These are phyloP conservation scores for Cyberlindnera japonica DNA, from an alignment of 805 yeast genomes.

Conservation along the genomic window DNA sequence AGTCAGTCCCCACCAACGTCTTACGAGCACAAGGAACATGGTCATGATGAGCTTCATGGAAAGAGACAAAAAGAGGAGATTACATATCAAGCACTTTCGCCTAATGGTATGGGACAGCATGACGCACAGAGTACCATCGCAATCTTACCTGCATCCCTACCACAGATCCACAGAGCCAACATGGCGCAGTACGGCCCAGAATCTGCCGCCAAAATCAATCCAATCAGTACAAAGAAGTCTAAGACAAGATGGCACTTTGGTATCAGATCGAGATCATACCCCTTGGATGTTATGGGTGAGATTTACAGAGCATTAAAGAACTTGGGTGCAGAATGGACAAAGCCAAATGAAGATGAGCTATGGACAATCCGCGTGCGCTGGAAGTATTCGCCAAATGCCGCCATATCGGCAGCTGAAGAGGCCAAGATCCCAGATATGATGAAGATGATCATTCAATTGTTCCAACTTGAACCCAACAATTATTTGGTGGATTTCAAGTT, in stretches of 20 bases:
- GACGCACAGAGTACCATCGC: constrained; percentile 73
- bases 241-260: constrained; percentile 99
- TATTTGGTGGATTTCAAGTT: constrained; percentile 93
- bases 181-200: constrained; percentile 66
- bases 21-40: constrained; percentile 17
- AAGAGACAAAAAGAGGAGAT: constrained; percentile 30
- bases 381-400: constrained; percentile 58
- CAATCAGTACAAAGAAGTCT: constrained; percentile 72
- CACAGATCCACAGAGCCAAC: constrained; percentile 89
- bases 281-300: constrained; percentile 98
- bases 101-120: constrained; percentile 25
- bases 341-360: constrained; percentile 88
- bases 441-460: constrained; percentile 96
- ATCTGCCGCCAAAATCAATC: constrained; percentile 42
- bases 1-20: constrained; percentile 53
- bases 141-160: constrained; percentile 87
- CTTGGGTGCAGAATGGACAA: constrained; percentile 96
- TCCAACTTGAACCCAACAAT: constrained; percentile 93
- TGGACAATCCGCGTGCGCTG: constrained; percentile 97
- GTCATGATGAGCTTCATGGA: constrained; percentile 4
- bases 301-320: constrained; percentile 91
- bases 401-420: constrained; percentile 14
- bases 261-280: constrained; percentile 91
- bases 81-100: constrained; percentile 30
- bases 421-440: constrained; percentile 63